Conservation (phyloP, 768 basidiomycete genomes). For the Boletus eberwhitei region DNA sequence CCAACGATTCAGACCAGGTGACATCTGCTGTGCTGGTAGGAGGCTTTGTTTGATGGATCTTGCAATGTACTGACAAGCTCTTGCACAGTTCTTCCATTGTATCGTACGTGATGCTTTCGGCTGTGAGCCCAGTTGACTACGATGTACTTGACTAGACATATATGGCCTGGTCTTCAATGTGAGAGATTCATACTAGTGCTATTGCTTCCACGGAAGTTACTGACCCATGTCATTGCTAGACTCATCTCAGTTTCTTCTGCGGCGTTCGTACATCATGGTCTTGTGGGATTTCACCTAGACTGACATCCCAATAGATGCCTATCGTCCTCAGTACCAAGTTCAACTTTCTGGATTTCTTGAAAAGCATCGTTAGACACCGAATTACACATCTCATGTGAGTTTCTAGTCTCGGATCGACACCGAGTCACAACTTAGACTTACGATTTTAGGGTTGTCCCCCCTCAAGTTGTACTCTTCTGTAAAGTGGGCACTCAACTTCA, state of each 20-base stretch:
- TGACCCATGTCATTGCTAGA: slow-evolving; percentile 37
- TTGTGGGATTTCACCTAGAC: background rate
- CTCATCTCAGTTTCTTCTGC: slow-evolving; percentile 55
- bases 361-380: slow-evolving; percentile 42
- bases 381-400: slow-evolving; percentile 45
- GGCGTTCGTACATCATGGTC: slow-evolving; percentile 41
- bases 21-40: slow-evolving; percentile 57
- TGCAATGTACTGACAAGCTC: background rate
- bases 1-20: slow-evolving; percentile 56
- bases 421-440: background rate
- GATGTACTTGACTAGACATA: slow-evolving; percentile 43
- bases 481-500: slow-evolving; percentile 36
- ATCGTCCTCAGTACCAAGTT: slow-evolving; percentile 46
- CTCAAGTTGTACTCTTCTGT: slow-evolving; percentile 46
- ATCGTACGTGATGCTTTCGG: slow-evolving; percentile 41
- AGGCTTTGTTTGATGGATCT: background rate
- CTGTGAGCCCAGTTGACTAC: background rate
- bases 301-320: slow-evolving; percentile 41
- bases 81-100: slow-evolving; percentile 53
- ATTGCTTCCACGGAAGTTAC: background rate
- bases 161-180: slow-evolving; percentile 65
- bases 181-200: slow-evolving; percentile 7
- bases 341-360: slow-evolving; percentile 42
- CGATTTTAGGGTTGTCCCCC: slow-evolving; percentile 40
- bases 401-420: background rate